phyloP scores from a whole-genome alignment of 2,329 filamentous ascomycete species.

The Aspergillus niger region DNA sequence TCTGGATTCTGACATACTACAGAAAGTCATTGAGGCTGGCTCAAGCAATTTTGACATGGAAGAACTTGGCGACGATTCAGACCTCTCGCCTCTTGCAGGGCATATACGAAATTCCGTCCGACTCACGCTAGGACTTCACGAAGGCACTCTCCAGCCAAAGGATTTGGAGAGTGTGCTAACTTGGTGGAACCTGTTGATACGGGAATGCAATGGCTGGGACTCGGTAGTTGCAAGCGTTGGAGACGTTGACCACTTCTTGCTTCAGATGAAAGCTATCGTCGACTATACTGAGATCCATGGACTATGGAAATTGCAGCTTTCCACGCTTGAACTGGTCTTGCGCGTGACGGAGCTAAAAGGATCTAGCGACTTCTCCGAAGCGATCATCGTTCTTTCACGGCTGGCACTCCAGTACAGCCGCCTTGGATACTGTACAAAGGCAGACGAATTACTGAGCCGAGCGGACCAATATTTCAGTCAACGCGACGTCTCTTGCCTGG shows the following conservation, averaged over 20 bases:
- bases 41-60: constrained; percentile 19
- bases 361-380: constrained; percentile 38
- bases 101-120: constrained; percentile 39
- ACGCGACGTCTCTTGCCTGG: constrained; percentile 46
- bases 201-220: constrained; percentile 46
- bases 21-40: constrained; percentile 32
- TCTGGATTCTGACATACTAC: constrained; percentile 30
- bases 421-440: constrained; percentile 63
- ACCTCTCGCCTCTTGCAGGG: constrained; percentile 28
- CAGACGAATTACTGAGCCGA: constrained; percentile 59
- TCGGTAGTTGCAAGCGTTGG: constrained; percentile 52
- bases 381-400: constrained; percentile 46
- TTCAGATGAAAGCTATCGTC: constrained; percentile 55
- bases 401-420: constrained; percentile 59
- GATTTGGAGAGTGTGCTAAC: constrained; percentile 34
- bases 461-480: constrained; percentile 55
- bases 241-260: constrained; percentile 51
- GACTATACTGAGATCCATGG: constrained; percentile 62
- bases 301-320: constrained; percentile 52
- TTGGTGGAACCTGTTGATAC: constrained; percentile 45
- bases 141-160: constrained; percentile 31
- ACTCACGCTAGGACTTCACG: constrained; percentile 37
- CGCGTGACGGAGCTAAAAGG: constrained; percentile 51
- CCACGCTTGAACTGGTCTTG: constrained; percentile 52
- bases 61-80: constrained; percentile 29